Evolutionary conservation across 768 basidiomycete genomes (phyloP).

Genomic region (Mycena metata): DNA sequence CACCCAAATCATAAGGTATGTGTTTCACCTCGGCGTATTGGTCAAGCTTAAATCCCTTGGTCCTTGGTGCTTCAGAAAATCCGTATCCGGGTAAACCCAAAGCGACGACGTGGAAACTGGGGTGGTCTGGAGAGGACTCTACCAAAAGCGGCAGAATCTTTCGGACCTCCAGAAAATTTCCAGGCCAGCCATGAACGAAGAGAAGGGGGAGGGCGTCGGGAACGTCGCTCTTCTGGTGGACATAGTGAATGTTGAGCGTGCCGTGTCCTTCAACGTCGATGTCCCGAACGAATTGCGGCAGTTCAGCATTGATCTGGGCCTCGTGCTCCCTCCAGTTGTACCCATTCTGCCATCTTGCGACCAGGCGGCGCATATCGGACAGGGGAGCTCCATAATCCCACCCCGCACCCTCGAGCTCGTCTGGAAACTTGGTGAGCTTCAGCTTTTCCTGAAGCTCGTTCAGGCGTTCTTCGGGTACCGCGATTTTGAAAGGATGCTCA

Average conservation of each 20-base stretch:
- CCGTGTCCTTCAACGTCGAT: slow-evolving; percentile 54
- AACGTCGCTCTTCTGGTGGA: slow-evolving; percentile 53
- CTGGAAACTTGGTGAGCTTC: slow-evolving; percentile 41
- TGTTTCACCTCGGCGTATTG: slow-evolving; percentile 57
- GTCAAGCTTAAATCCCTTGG: slow-evolving; percentile 50
- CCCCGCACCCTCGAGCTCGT: slow-evolving; percentile 55
- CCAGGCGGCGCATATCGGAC: slow-evolving; percentile 61
- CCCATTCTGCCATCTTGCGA: slow-evolving; percentile 60
- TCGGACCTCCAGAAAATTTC: slow-evolving; percentile 55
- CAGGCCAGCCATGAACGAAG: slow-evolving; percentile 64
- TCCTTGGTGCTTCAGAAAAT: slow-evolving; percentile 58
- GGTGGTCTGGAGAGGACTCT: slow-evolving; percentile 43
- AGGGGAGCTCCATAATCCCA: slow-evolving; percentile 69
- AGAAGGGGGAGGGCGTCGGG: slow-evolving; percentile 47
- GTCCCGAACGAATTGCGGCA: slow-evolving; percentile 59
- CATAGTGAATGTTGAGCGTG: slow-evolving; percentile 58
- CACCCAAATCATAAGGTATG: too few species aligned
- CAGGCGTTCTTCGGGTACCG: slow-evolving; percentile 59
- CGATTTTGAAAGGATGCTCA: slow-evolving; percentile 62
- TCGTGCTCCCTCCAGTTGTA: slow-evolving; percentile 54
- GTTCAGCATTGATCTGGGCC: slow-evolving; percentile 51
- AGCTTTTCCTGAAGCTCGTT: slow-evolving; percentile 27
- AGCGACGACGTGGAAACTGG: slow-evolving; percentile 63
- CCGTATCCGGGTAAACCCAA: slow-evolving; percentile 61
- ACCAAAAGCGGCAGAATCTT: slow-evolving; percentile 60